A percentile compares a stretch with the other conserved stretches of the same genome.
Conservation (phyloP, 371 early-diverging fungal genomes). For the Mortierella sp. region DNA sequence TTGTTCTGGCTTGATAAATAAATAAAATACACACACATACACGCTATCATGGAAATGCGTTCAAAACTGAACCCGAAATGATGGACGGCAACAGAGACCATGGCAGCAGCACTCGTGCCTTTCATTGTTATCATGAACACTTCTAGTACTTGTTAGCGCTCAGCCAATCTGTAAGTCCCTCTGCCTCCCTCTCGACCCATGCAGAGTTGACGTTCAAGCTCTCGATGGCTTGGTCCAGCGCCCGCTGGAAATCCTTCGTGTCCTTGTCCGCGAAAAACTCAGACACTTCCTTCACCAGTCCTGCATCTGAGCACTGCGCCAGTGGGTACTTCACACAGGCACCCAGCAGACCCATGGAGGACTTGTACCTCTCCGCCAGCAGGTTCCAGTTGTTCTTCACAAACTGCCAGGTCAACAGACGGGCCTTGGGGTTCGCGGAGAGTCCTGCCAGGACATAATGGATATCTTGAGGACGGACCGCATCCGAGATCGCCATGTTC, state of each 20-base stretch:
- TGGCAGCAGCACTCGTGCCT: not conserved
- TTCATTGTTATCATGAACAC: not conserved
- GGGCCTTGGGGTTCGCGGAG: constrained; percentile 65
- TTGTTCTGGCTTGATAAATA: no score
- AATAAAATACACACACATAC: no score
- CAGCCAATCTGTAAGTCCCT: constrained; percentile 79
- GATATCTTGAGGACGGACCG: constrained; percentile 88
- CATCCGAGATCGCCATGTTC: constrained; percentile 72
- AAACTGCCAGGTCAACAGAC: constrained; percentile 84
- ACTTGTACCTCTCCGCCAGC: constrained; percentile 74
- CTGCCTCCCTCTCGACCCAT: constrained; percentile 84
- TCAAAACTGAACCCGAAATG: no score
- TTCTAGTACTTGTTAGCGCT: constrained; percentile 35
- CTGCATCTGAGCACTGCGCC: constrained; percentile 68
- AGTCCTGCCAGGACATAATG: constrained; percentile 67
- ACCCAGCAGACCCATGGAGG: constrained; percentile 82
- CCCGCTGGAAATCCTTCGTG: constrained; percentile 77
- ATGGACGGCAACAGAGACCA: no score
- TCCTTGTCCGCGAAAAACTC: constrained; percentile 82
- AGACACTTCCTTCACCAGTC: constrained; percentile 75
- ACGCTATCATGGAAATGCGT: no score
- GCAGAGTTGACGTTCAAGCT: constrained; percentile 76
- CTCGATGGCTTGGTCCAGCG: constrained; percentile 90
- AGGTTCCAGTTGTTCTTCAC: constrained; percentile 76
- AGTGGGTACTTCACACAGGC: constrained; percentile 73